A percentile compares a stretch with the other conserved stretches of the same genome.
phyloP scores from a whole-genome alignment of 140 eudicot genomes.

The Erigeron philadelphicus region DNA sequence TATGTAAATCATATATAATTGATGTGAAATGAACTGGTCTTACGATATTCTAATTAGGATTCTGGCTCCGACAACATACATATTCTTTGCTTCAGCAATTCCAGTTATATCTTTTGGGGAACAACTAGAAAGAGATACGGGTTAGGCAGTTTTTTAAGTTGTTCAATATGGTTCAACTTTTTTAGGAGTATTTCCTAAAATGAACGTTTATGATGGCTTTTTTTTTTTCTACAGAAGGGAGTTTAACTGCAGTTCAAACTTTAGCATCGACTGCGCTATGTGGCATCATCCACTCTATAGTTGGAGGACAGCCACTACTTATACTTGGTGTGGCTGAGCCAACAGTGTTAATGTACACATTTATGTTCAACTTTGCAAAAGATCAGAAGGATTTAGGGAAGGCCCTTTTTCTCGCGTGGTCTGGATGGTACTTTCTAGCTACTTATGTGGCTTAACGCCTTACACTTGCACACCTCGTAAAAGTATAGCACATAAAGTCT shows the following conservation, averaged over 20 bases:
- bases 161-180: neutral
- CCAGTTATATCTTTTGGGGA: slow-evolving; percentile 98
- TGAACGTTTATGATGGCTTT: slow-evolving; percentile 10
- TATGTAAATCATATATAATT: neutral
- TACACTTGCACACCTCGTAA: slow-evolving; percentile 19
- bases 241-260: slow-evolving; percentile 94
- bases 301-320: slow-evolving; percentile 94
- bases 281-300: slow-evolving; percentile 87
- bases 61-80: slow-evolving; percentile 95
- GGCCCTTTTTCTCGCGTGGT: slow-evolving; percentile 82
- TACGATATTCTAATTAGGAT: slow-evolving; percentile 48
- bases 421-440: slow-evolving; percentile 74
- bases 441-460: neutral
- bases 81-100: slow-evolving; percentile 97
- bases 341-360: slow-evolving; percentile 92
- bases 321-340: slow-evolving; percentile 98
- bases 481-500: neutral
- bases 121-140: slow-evolving; percentile 88
- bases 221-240: slow-evolving; percentile 52
- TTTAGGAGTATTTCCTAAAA: slow-evolving; percentile 4
- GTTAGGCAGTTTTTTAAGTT: slow-evolving; percentile 36
- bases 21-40: neutral
- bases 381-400: slow-evolving; percentile 88
- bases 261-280: slow-evolving; percentile 91
- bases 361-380: slow-evolving; percentile 87